A percentile compares a stretch with the other conserved stretches of the same genome.
These are phyloP conservation scores for Phytophthora megakarya DNA, from an alignment of 352 stramenopile species.

Conservation along the genomic window DNA sequence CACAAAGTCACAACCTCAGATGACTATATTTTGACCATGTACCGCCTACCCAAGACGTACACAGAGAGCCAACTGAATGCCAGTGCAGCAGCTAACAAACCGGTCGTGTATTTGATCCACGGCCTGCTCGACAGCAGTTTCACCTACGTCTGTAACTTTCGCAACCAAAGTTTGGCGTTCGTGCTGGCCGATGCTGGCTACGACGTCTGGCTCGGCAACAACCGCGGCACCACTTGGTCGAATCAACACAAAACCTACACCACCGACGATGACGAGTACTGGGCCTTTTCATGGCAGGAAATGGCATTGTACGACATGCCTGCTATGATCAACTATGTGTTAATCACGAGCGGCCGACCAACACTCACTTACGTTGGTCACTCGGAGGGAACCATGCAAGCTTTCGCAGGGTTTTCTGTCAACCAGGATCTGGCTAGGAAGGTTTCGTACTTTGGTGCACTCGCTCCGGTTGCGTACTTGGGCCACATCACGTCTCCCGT, in stretches of 20 bases:
- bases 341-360: constrained; percentile 36
- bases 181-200: constrained; percentile 62
- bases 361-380: constrained; percentile 68
- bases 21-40: constrained; percentile 71
- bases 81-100: constrained; percentile 42
- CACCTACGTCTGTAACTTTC: constrained; percentile 67
- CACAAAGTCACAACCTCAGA: constrained; percentile 64
- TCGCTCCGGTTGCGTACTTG: constrained; percentile 56
- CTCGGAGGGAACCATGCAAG: constrained; percentile 69
- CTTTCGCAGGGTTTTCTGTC: constrained; percentile 59
- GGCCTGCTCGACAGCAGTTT: constrained; percentile 66
- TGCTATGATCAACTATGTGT: constrained; percentile 67
- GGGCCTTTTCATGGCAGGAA: constrained; percentile 67
- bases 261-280: constrained; percentile 52
- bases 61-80: constrained; percentile 46
- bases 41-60: constrained; percentile 61
- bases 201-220: constrained; percentile 76
- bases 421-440: constrained; percentile 63
- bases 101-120: constrained; percentile 64
- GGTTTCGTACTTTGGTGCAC: constrained; percentile 65
- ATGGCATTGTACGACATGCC: constrained; percentile 69
- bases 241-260: constrained; percentile 55
- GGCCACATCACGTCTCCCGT: constrained; percentile 46
- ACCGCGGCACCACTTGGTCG: constrained; percentile 71
- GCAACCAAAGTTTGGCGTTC: constrained; percentile 64